Evolutionary conservation across 2,329 filamentous ascomycete species (phyloP), one percentile per base, ranked within the genome.

Genomic region (Hirsutella minnesotensis): DNA sequence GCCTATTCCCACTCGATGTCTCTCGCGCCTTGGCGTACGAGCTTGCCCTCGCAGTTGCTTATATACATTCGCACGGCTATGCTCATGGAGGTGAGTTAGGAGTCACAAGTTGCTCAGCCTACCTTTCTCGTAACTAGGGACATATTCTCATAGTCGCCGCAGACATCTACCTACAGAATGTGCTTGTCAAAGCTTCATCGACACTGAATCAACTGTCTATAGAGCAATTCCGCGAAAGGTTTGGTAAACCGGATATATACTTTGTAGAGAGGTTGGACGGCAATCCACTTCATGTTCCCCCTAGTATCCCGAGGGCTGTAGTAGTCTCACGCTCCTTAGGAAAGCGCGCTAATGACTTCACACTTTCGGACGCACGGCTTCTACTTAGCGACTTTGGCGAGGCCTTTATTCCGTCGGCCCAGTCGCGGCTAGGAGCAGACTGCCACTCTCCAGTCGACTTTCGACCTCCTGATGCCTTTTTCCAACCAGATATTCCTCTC

Each of bases 321-420:
- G 53, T 54, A n/a, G 53, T 64, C 35, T 60, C 59, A 42, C 44
- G 12, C 50, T 60, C 13, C n/a, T 31, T 12, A 47, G 54, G 34
- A 43, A 51, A 5, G 49, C 44, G 9, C 10, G 33, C 33, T 10
- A 18, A 36, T 9, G 19, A 5, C 18, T 36, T 36, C 15, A 18
- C 33, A 15, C 33, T 36, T 36, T 40, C 29, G n/a, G 29, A 31
- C 29, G 29, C 29, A 3, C 29, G 29, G 12, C 29, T 48, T 36
- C 10, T 56, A 0, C 47, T 58, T 13, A 33, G 43, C 15, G 62
- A 66, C 40, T 66, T 65, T 49, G 59, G 61, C 1, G 51, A 58
- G 22, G 51, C 59, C 7, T 66, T 66, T 39, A 48, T 45, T 19
- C 53, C 52, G 4, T 18, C 47, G 9, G 40, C 52, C 12, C 44